A percentile compares a stretch with the other conserved stretches of the same genome.
These are phyloP conservation scores for Exophiala xenobiotica DNA, from an alignment of 2,329 filamentous ascomycete species.

Conservation along the genomic window DNA sequence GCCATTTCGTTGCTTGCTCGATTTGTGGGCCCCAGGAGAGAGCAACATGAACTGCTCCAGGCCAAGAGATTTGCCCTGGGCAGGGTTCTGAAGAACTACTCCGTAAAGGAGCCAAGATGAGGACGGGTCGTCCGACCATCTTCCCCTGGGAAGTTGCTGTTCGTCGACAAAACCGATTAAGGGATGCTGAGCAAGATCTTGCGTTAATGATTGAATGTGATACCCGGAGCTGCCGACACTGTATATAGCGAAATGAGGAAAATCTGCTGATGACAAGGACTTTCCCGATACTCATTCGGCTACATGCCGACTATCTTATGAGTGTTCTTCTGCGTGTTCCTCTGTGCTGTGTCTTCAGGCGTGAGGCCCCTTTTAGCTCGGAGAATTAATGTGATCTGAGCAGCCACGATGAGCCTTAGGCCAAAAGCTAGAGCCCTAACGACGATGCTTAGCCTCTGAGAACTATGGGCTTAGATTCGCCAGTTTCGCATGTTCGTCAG, in stretches of 20 bases:
- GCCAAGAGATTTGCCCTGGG: no score
- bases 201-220: slow-evolving; percentile 4
- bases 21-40: no score
- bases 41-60: no score
- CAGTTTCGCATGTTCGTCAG: background rate
- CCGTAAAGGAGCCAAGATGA: no score
- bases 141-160: no score
- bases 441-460: background rate
- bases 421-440: background rate
- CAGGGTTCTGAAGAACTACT: no score
- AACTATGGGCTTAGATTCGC: background rate
- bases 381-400: slow-evolving; percentile 1
- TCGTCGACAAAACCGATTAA: background rate
- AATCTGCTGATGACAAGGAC: no score
- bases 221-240: background rate
- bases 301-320: no score
- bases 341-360: background rate
- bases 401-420: no score
- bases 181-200: background rate
- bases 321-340: background rate
- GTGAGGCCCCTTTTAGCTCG: background rate
- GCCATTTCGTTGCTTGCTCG: no score
- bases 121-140: no score
- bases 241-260: background rate
- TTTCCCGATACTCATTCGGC: no score